Base-by-base conservation (phyloP, 805 yeast genomes). In the Suhomyces tanzawaensis region DNA sequence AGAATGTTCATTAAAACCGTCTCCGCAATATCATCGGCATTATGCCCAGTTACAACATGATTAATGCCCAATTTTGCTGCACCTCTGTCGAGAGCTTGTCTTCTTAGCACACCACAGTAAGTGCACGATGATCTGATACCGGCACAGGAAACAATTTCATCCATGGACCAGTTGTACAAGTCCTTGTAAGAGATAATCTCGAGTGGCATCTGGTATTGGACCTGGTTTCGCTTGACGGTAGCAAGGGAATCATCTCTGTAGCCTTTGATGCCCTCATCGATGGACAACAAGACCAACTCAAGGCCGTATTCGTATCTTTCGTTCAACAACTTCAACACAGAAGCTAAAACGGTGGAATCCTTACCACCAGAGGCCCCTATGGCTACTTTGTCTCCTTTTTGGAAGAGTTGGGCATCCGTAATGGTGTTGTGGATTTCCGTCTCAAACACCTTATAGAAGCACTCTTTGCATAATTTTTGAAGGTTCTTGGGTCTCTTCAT, bases 301-400 rank as follows among this genome's bases (percentile, higher is more conserved):
- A 93, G 74, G 0, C 96, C 96, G 59, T 93, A 93, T 53, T 85
- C 66, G 62, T 93, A 79, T 40, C 96, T 69, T 53, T 89, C 96
- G 57, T 93, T 93, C 45, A 93, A 66, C 0, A 91, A 77, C 54
- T 89, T 93, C 60, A 93, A 62, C 2, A 93, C 78, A 32, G 90
- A 79, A 0, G 98, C 99, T 21, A 93, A 65, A 1, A 93, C 99
- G 0, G 99, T 93, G 4, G 96, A 87, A 59, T 93, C 99, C 53
- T 93, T 93, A 37, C 99, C 99, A 18, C 99, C 99, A 1, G 96
- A 87, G 0, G 99, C 99, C 13, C 99, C 99, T 17, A 93, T 90
- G 13, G 98, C 99, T 2, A 93, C 90, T 19, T 67, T 74, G 55
- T 93, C 99, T 12, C 98, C 98, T 0, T 66, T 71, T 17, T 77